Base-by-base conservation (phyloP, 2,329 filamentous ascomycete genomes). In the Xylariaceae sp. region DNA sequence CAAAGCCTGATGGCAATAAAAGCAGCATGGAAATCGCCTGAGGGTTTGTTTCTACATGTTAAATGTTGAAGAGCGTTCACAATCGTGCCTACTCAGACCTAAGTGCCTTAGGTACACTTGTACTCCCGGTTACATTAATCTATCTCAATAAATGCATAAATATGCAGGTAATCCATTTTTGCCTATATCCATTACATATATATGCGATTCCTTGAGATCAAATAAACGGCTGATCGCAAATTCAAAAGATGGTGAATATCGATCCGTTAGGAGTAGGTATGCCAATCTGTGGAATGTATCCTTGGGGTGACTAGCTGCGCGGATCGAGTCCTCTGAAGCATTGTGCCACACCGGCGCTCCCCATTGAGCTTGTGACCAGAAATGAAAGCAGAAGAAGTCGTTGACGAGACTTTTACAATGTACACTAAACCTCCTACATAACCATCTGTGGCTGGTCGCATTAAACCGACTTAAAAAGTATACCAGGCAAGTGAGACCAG, bases 141-240 rank as follows among this genome's bases (percentile, higher is more conserved):
- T 22, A 37, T 3, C n/a, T 16, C 16, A 7, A 40, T 51, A 51
- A 55, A 26, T 12, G 5, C 22, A 41, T n/a, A n/a, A n/a, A n/a
- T 55, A 51, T 55, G 37, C 48, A 40, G 4, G 4, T 54, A 54
- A 49, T 2, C 49, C 8, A 18, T 29, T n/a, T n/a, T n/a, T n/a
- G n/a, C n/a, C n/a, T n/a, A n/a, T n/a, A n/a, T n/a, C n/a, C n/a
- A n/a, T n/a, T n/a, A n/a, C n/a, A n/a, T n/a, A n/a, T n/a, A n/a
- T n/a, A n/a, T n/a, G n/a, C n/a, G n/a, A n/a, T n/a, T n/a, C n/a
- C n/a, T n/a, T n/a, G n/a, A n/a, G n/a, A n/a, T n/a, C 16, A 40
- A 4, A 26, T 26, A 8, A 26, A 26, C 26, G 26, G 26, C 26
- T 26, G 26, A 26, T 26, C 26, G 26, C 26, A 8, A 26, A 5